Base-by-base conservation (phyloP, 257 asterid species). In the Solanum okadae region DNA sequence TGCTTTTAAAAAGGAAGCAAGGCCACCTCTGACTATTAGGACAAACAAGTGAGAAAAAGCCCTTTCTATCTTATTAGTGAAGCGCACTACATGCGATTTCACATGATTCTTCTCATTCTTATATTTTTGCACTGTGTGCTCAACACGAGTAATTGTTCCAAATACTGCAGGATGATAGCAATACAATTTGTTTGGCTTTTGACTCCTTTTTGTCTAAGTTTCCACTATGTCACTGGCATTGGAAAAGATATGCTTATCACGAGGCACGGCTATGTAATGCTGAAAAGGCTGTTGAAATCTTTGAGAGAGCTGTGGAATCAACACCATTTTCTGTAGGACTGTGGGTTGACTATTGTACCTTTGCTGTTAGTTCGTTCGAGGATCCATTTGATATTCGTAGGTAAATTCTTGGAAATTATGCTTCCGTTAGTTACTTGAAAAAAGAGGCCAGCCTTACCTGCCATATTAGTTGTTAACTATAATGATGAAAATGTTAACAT, bases 191-290 rank as follows among this genome's bases (percentile, higher is more conserved):
- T 88, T 87, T 91, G 84, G 96, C 95, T 63, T 96, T 95, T 90
- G 98, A 95, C 83, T 89, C 95, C 77, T 92, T 96, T 91, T 90
- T 96, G 93, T 91, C 93, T 38, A 91, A 83, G 76, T 96, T 92
- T 91, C 99, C 98, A 31, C 88, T 95, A 93, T 96, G 99, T 91
- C 98, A 96, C 87, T 95, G 98, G 98, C 94, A 94, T 86, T 92
- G 98, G 97, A 93, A 90, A 75, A 93, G 91, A 90, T 96, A 95
- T 93, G 98, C 98, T 72, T 85, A 92, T 91, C 96, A 90, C 87
- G 90, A 90, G 90, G 93, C 94, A 70, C 94, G 95, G 89, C 87
- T 93, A 72, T 91, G 95, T 79, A 90, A 91, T 90, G 89, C 92
- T 88, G 89, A 87, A 56, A 94, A 93, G 90, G 98, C 98, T 88